phyloP scores from a whole-genome alignment of 768 basidiomycete genomes.

The Kwoniella europaea region DNA sequence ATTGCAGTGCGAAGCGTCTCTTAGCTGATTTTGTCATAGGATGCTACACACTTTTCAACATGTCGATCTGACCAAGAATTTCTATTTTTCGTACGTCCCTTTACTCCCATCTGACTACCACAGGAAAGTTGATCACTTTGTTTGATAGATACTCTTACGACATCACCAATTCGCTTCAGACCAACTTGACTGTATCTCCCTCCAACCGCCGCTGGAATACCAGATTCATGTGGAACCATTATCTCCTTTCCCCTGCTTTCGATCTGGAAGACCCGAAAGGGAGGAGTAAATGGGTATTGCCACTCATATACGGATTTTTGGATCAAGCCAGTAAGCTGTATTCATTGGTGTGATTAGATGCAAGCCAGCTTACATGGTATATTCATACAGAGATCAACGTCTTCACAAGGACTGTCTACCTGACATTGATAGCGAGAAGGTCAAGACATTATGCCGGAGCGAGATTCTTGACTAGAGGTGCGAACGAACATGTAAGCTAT shows the following conservation, averaged over 20 bases:
- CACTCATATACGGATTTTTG: constrained; percentile 92
- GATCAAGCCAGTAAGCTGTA: constrained; percentile 86
- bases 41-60: constrained; percentile 90
- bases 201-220: constrained; percentile 69
- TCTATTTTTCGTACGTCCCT: constrained; percentile 82
- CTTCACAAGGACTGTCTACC: constrained; percentile 83
- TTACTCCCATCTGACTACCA: not conserved
- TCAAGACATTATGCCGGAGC: constrained; percentile 96
- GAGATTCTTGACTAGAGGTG: constrained; percentile 89
- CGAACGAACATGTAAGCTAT: constrained; percentile 77
- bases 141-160: constrained; percentile 88
- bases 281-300: constrained; percentile 78
- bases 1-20: not conserved
- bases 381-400: constrained; percentile 76
- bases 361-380: constrained; percentile 4
- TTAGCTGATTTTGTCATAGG: constrained; percentile 53
- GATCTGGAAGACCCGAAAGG: constrained; percentile 56
- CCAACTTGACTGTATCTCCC: constrained; percentile 69
- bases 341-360: not conserved
- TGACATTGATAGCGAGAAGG: constrained; percentile 91
- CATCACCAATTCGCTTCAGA: constrained; percentile 91
- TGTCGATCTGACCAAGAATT: constrained; percentile 98
- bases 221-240: constrained; percentile 92
- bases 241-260: constrained; percentile 77
- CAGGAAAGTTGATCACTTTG: not conserved